Conservation (phyloP, 2,329 filamentous ascomycete species). For the Davidsoniella australis region DNA sequence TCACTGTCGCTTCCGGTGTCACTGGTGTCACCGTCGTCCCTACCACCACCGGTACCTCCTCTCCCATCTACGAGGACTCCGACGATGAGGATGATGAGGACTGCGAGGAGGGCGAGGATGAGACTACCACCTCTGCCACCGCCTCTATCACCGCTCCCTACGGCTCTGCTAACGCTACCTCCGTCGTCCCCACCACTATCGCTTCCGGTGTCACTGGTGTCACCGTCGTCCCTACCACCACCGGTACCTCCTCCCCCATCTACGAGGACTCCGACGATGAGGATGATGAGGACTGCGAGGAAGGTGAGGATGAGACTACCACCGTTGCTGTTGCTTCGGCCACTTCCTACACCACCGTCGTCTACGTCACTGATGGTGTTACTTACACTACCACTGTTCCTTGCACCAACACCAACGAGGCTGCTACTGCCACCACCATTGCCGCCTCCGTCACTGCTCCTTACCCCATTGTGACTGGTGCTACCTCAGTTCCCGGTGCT, state of each 20-base stretch:
- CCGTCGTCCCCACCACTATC: not conserved
- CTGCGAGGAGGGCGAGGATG: not conserved
- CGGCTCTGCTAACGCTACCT: not conserved
- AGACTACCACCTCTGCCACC: not conserved
- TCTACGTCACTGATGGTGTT: conserved; percentile 2
- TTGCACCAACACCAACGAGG: conserved; percentile 1
- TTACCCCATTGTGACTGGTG: not conserved
- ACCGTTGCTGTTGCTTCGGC: not conserved
- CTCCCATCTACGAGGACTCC: not conserved
- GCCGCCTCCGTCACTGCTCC: not conserved
- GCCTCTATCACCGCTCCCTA: not conserved
- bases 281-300: conserved; percentile 3
- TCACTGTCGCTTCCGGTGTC: not conserved
- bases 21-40: not conserved
- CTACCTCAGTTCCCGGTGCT: not conserved
- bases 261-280: not conserved
- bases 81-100: not conserved
- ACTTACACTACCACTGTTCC: conserved; percentile 4
- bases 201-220: not conserved
- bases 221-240: not conserved
- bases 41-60: not conserved
- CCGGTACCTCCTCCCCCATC: not conserved
- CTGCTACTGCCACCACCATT: not conserved
- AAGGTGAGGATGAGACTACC: conserved; percentile 1
- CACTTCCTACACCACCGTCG: not conserved